Conservation (phyloP, 768 basidiomycete genomes). For the Boletus subparvulus region DNA sequence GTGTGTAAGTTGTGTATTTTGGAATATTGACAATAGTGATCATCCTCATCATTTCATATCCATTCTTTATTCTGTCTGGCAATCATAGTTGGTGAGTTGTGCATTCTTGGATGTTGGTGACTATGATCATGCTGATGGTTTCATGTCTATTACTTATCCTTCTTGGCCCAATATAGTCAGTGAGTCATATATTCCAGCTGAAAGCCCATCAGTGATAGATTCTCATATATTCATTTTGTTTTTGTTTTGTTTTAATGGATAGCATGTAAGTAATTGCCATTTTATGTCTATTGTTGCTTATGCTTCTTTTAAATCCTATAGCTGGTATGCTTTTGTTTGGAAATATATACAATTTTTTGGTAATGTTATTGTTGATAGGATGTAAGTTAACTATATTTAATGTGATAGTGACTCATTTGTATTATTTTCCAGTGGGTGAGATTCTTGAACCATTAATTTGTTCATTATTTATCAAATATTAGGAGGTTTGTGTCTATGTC, state of each 20-base stretch:
- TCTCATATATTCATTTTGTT: not conserved
- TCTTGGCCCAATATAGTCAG: too few relatives aligned
- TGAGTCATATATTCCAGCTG: too few relatives aligned
- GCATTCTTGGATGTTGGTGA: too few relatives aligned
- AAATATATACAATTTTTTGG: not conserved
- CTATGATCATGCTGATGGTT: too few relatives aligned
- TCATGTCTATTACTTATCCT: too few relatives aligned
- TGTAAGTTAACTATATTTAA: not conserved
- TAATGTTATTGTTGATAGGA: not conserved
- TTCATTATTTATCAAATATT: not conserved
- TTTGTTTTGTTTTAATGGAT: not conserved
- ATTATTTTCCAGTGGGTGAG: not conserved
- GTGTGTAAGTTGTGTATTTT: too few relatives aligned
- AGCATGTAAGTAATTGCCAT: not conserved
- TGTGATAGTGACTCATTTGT: not conserved
- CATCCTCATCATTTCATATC: too few relatives aligned
- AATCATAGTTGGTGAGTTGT: too few relatives aligned
- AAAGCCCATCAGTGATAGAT: too few relatives aligned
- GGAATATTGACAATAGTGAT: too few relatives aligned
- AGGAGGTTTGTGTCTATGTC: not conserved
- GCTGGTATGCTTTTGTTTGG: not conserved
- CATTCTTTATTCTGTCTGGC: too few relatives aligned
- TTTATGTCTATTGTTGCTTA: not conserved
- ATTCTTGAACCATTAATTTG: not conserved
- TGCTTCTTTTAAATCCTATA: not conserved